These are phyloP conservation scores for Pyrenula massariospora DNA, from an alignment of 495 filamentous ascomycete genomes.

Conservation along the genomic window DNA sequence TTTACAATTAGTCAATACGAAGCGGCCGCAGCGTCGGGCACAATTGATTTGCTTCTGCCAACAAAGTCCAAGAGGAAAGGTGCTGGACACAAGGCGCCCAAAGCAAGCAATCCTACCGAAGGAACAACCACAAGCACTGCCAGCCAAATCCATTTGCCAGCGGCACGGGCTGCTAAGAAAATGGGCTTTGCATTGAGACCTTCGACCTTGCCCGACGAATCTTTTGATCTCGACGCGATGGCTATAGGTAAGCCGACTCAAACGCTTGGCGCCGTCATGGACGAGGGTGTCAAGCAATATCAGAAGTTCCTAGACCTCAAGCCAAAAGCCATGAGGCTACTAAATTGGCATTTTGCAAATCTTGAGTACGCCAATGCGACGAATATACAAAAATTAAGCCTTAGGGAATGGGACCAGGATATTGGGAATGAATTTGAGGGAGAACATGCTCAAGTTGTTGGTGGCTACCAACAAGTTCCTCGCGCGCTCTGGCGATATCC, in stretches of 20 bases:
- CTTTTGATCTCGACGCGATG: slow-evolving; percentile 61
- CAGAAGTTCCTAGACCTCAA: slow-evolving; percentile 70
- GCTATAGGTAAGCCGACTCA: slow-evolving; percentile 48
- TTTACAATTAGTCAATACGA: slow-evolving; percentile 64
- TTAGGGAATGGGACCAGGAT: slow-evolving; percentile 92
- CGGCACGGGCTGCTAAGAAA: slow-evolving; percentile 53
- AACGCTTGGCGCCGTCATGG: slow-evolving; percentile 78
- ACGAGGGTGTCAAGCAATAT: slow-evolving; percentile 81
- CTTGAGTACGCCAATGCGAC: slow-evolving; percentile 93
- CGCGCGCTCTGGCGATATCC: slow-evolving; percentile 69
- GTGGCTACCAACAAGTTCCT: slow-evolving; percentile 85
- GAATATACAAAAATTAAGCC: slow-evolving; percentile 74
- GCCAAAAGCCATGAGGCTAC: slow-evolving; percentile 72
- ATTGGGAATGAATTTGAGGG: slow-evolving; percentile 96
- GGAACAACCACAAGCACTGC: slow-evolving; percentile 46
- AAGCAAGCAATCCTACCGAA: slow-evolving; percentile 39
- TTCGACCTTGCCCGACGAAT: slow-evolving; percentile 47
- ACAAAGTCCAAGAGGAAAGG: slow-evolving; percentile 30
- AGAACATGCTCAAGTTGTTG: slow-evolving; percentile 80
- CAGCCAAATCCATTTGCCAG: slow-evolving; percentile 44
- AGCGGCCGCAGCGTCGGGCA: slow-evolving; percentile 32
- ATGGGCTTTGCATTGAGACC: slow-evolving; percentile 75
- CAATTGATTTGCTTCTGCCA: slow-evolving; percentile 27
- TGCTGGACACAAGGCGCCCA: slow-evolving; percentile 30
- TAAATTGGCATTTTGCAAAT: slow-evolving; percentile 99